Evolutionary conservation across 2,329 filamentous ascomycete species (phyloP).

Genomic region (Clarireedia sp.): DNA sequence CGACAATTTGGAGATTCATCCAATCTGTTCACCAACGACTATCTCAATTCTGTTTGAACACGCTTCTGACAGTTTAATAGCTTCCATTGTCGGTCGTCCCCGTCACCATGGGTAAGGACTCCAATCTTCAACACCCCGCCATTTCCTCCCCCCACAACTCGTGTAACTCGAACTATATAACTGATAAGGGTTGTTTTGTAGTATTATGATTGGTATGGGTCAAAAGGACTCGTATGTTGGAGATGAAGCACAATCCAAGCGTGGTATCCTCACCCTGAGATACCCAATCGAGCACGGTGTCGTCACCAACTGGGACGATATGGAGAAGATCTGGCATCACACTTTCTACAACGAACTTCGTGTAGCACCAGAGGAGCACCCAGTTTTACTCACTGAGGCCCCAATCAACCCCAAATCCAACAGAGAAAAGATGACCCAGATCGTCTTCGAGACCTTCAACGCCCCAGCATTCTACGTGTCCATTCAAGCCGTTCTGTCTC

Average conservation of each 20-base stretch:
- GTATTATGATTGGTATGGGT: conserved; percentile 99
- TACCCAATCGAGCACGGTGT: conserved; percentile 99
- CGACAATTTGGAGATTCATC: neutral
- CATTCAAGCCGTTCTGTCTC: conserved; percentile 97
- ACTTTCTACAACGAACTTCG: conserved; percentile 99
- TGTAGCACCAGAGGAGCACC: conserved; percentile 99
- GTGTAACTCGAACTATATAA: conserved; percentile 12
- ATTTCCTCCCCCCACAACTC: conserved; percentile 14
- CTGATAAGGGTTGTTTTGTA: conserved; percentile 35
- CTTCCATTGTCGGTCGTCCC: conserved; percentile 98
- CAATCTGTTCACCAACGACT: neutral
- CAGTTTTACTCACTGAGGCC: conserved; percentile 96
- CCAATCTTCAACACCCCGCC: conserved; percentile 14
- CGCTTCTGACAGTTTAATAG: conserved; percentile 40
- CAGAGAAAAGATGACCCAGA: conserved; percentile 99
- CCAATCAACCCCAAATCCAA: conserved; percentile 99
- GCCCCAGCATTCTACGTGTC: conserved; percentile 99
- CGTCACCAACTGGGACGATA: conserved; percentile 99
- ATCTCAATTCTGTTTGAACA: neutral
- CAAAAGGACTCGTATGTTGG: conserved; percentile 99
- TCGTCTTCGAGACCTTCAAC: conserved; percentile 99
- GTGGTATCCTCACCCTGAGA: conserved; percentile 99
- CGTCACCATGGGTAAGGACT: conserved; percentile 93
- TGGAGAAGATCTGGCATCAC: conserved; percentile 99
- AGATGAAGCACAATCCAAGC: conserved; percentile 99